Conservation (phyloP, 352 stramenopile species). For the Stephanocyclus meneghinianus region DNA sequence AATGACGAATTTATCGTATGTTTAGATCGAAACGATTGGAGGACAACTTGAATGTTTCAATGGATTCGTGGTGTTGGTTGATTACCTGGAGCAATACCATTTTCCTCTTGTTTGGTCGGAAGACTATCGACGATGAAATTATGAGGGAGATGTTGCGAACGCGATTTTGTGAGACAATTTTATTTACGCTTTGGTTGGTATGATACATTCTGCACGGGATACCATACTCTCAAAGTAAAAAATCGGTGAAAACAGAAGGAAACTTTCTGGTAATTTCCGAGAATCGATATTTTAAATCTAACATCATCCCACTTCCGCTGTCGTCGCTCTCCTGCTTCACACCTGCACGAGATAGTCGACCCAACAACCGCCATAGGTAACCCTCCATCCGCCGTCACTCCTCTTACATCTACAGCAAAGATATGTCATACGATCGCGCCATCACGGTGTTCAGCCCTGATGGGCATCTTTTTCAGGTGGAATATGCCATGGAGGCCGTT, state of each 20-base stretch:
- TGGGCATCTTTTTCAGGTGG: constrained; percentile 98
- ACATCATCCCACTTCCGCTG: neutral
- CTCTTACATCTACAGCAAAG: neutral
- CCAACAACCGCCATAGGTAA: neutral
- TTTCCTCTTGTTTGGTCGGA: neutral
- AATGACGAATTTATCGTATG: neutral
- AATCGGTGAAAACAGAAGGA: neutral
- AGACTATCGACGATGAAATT: neutral
- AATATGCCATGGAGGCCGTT: constrained; percentile 99
- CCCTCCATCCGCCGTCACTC: neutral
- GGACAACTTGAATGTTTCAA: neutral
- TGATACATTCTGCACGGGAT: too few species aligned
- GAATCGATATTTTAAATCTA: neutral
- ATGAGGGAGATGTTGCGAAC: neutral
- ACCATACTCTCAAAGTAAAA: too few species aligned
- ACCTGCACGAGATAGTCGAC: neutral
- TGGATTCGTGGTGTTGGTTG: neutral
- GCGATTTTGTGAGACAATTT: too few species aligned
- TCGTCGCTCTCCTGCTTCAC: neutral
- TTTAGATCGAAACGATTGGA: neutral
- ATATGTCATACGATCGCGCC: constrained; percentile 96
- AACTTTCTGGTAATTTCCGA: neutral
- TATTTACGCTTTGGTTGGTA: too few species aligned
- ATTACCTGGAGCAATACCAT: constrained; percentile 16
- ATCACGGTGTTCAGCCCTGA: constrained; percentile 99